Base-by-base conservation (phyloP, 1,284 basidiomycete species). In the Sporisorium graminicola region DNA sequence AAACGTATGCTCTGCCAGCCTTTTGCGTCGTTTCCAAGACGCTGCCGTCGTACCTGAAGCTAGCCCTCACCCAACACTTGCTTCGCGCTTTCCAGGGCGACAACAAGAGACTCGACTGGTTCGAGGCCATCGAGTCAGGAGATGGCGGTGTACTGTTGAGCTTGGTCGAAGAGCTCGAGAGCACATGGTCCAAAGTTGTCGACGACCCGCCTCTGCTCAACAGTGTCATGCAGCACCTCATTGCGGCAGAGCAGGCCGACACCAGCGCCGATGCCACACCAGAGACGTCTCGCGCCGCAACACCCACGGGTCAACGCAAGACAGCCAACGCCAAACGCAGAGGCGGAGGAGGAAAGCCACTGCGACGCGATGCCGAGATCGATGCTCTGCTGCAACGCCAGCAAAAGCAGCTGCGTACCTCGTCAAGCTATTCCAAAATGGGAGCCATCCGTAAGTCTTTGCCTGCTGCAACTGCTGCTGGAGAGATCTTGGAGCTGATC, bases 11-110 rank as follows among this genome's bases (percentile, higher is more conserved):
- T 67, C 88, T 90, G 6, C 94, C 94, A 0, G 86, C 90, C 0
- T 90, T 95, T 85, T 95, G 91, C 83, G 86, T 97, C 63, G 89
- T 91, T 0, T 94, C 94, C 1, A 83, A 87, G 0, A 89, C 89
- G 0, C 87, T 93, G 7, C 90, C 95, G 0, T 89, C 94, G 0
- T 98, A 97, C 85, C 88, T 97, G 70, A 91, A 93, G 35, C 89
- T 98, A 0, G 91, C 96, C 78, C 88, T 97, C 18, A 89, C 94
- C n/a, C 89, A 90, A 2, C 88, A 88, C 43, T 87, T 86, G 29
- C 57, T 79, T 20, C 59, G 73, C 43, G 62, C 63, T 37, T 79
- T 65, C 49, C 58, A 51, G 51, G 72, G 72, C 24, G 73, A 71
- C 50, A 55, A 74, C 56, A 84, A 86, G 55, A 74, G 86, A 16